Conservation (phyloP, 768 basidiomycete species). For the Boletus rubroflammeus region DNA sequence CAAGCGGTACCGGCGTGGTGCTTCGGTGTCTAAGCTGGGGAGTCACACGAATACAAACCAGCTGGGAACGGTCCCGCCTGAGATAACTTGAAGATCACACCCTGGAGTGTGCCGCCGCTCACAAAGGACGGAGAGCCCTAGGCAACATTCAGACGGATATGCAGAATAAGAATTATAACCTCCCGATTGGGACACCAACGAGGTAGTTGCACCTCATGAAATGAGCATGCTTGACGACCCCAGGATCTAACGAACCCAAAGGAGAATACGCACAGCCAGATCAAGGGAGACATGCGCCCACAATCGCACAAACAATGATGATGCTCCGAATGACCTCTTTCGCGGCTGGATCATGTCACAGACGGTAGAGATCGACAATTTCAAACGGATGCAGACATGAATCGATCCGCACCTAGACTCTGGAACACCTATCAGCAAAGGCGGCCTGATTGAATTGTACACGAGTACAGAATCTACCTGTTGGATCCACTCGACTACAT, state of each 20-base stretch:
- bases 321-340: conserved; percentile 8
- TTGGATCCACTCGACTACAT: conserved; percentile 12
- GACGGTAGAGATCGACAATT: conserved; percentile 16
- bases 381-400: conserved; percentile 13
- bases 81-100: conserved; percentile 3
- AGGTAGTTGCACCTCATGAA: conserved; percentile 17
- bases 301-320: neutral
- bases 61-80: neutral
- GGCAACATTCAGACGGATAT: conserved; percentile 1
- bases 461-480: neutral
- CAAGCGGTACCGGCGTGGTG: conserved; percentile 22
- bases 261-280: conserved; percentile 26
- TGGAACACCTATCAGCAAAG: neutral
- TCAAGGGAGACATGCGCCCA: neutral
- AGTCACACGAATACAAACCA: conserved; percentile 1
- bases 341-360: conserved; percentile 4
- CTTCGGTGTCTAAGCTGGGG: neutral
- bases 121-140: neutral
- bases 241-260: conserved; percentile 17
- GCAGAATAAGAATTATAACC: neutral
- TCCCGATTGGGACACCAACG: conserved; percentile 4
- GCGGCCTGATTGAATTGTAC: conserved; percentile 1
- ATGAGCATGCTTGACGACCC: conserved; percentile 12
- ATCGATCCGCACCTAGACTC: conserved; percentile 7
- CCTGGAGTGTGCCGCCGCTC: neutral